Evolutionary conservation across 495 filamentous ascomycete species (phyloP), one percentile per base, ranked within the genome.

Genomic region (Aspergillus affinis): DNA sequence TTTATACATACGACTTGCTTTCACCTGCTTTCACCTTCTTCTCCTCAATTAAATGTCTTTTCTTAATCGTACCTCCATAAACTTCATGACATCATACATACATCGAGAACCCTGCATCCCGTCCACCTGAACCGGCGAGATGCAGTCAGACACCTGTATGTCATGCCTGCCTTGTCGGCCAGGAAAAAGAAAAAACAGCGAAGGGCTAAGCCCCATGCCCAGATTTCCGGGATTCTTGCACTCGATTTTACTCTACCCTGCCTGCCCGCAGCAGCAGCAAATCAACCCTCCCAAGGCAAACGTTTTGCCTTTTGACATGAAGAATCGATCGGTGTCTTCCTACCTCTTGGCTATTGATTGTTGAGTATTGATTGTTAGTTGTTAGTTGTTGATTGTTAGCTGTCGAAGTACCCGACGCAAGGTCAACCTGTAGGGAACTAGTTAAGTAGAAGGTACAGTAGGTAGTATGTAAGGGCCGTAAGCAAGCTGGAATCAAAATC

Each of bases 41-140:
- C 15, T 41, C 8, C 5, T 41, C 13, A 13, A 2, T 17, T 10
- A 1, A 13, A 41, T 10, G 10, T 15, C 36, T 10, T 41, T 2
- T 10, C 36, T 10, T 4, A 32, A 41, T 41, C 36, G 10, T 41
- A 41, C 12, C 2, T 48, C 36, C 9, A 30, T 20, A 12, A 15
- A 20, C n/a, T 50, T 27, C 55, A 50, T 57, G 55, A 48, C 55
- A 41, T 41, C 36, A 41, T 17, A 15, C 36, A 41, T 41, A 15
- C 36, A 41, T 41, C 36, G 36, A 41, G 36, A 41, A 41, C 36
- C 36, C 36, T 41, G 36, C 36, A 41, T 41, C 36, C 36, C 36
- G 36, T 41, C 10, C 15, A 15, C 36, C 30, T 32, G 30, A 32
- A 32, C 30, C 30, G 10, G 30, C 30, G 30, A 32, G 30, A 32